These are phyloP conservation scores for Asterophora lycoperdoides DNA, from an alignment of 768 basidiomycete genomes.

Conservation along the genomic window DNA sequence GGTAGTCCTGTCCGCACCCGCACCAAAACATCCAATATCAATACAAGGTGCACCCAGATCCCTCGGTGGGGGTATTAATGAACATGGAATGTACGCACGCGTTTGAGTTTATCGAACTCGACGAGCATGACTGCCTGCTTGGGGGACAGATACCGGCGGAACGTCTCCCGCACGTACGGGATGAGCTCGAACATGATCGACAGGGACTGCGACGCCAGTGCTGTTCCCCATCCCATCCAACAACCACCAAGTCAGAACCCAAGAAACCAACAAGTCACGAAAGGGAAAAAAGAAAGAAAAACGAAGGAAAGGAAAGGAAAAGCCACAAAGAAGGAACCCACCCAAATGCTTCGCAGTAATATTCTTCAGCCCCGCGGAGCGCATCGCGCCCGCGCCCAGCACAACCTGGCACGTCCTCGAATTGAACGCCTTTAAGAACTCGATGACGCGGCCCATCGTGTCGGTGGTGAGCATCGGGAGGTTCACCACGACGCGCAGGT, in stretches of 20 bases:
- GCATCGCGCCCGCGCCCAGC: constrained; percentile 97
- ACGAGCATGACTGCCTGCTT: constrained; percentile 96
- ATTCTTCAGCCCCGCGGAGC: constrained; percentile 94
- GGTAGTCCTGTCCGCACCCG: constrained; percentile 72
- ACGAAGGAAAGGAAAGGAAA: background rate
- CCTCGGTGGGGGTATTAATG: no score
- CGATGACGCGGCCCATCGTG: constrained; percentile 90
- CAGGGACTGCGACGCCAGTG: constrained; percentile 92
- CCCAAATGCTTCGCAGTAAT: constrained; percentile 98
- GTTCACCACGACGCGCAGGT: constrained; percentile 84
- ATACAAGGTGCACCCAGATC: no score
- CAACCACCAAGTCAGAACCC: no score
- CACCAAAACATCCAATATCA: background rate
- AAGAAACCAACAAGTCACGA: no score
- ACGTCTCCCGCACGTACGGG: constrained; percentile 93
- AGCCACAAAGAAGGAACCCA: constrained; percentile 29
- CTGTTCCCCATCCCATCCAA: constrained; percentile 35
- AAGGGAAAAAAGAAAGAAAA: background rate
- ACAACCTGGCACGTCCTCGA: constrained; percentile 98
- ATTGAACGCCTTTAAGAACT: constrained; percentile 97
- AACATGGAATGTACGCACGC: constrained; percentile 57
- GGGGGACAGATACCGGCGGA: constrained; percentile 87
- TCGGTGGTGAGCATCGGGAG: constrained; percentile 88
- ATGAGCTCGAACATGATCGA: constrained; percentile 93
- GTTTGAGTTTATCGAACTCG: constrained; percentile 97